A percentile compares a stretch with the other conserved stretches of the same genome.
Evolutionary conservation across 2,329 filamentous ascomycete species (phyloP).

Genomic region (Ascochyta clinopodiicola): DNA sequence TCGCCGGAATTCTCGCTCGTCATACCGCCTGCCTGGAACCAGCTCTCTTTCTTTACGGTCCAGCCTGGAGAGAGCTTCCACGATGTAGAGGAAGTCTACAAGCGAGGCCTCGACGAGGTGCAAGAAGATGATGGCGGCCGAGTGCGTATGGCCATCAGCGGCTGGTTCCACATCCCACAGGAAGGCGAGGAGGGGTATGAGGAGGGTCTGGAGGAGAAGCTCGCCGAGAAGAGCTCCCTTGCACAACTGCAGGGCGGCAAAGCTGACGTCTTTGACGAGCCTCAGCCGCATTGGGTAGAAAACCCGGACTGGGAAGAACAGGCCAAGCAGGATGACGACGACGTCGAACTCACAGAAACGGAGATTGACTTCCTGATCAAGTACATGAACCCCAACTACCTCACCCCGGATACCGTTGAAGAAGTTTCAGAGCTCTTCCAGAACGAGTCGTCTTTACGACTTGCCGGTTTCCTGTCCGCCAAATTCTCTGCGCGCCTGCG

Average conservation of each 20-base stretch:
- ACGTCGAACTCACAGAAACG: conserved; percentile 68
- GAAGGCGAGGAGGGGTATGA: conserved; percentile 91
- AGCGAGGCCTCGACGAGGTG: conserved; percentile 65
- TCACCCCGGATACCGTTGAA: conserved; percentile 89
- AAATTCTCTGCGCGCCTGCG: conserved; percentile 78
- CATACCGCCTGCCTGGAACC: conserved; percentile 95
- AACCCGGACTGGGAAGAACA: conserved; percentile 44
- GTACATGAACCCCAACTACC: conserved; percentile 87
- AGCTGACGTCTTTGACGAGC: conserved; percentile 85
- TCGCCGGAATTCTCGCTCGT: conserved; percentile 77
- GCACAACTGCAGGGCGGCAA: conserved; percentile 87
- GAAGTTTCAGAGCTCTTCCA: conserved; percentile 80
- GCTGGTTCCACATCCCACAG: conserved; percentile 99
- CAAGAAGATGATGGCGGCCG: conserved; percentile 72
- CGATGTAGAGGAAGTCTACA: conserved; percentile 97
- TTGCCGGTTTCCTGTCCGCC: conserved; percentile 77
- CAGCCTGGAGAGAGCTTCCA: conserved; percentile 99
- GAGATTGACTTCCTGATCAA: conserved; percentile 90
- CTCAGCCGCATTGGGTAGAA: conserved; percentile 66
- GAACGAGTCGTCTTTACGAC: conserved; percentile 81
- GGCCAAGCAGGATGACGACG: conserved; percentile 54
- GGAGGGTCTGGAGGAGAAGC: conserved; percentile 83
- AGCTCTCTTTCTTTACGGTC: conserved; percentile 97
- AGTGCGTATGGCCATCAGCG: conserved; percentile 96
- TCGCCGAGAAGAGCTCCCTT: conserved; percentile 87